Evolutionary conservation across 2,329 filamentous ascomycete species (phyloP).

Genomic region (Colletotrichum acutatum): DNA sequence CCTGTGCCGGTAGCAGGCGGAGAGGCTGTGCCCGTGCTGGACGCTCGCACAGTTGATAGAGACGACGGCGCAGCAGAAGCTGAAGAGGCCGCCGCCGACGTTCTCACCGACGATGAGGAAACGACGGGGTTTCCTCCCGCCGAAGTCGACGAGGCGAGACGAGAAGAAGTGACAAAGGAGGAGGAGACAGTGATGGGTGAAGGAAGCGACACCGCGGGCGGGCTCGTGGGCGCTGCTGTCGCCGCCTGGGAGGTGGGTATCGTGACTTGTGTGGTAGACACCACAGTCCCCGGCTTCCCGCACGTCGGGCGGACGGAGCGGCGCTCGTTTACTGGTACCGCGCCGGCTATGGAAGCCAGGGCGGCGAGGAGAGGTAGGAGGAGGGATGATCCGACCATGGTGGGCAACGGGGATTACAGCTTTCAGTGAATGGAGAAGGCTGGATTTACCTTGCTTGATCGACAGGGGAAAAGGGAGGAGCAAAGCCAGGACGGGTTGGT

Average conservation of each 20-base stretch:
- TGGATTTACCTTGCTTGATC: slow-evolving; percentile 1
- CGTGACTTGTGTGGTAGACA: slow-evolving; percentile 1
- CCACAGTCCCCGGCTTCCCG: neutral
- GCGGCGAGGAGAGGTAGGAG: slow-evolving; percentile 14
- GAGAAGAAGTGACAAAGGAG: neutral
- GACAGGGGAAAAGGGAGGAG: slow-evolving; percentile 6
- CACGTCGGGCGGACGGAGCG: neutral
- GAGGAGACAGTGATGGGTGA: neutral
- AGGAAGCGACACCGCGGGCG: neutral
- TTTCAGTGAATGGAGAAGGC: neutral
- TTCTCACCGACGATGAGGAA: neutral
- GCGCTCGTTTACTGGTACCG: slow-evolving; percentile 6
- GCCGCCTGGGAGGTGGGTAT: neutral
- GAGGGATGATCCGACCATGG: slow-evolving; percentile 12
- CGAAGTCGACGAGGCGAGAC: neutral
- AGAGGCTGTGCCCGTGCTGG: neutral
- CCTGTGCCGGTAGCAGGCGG: neutral
- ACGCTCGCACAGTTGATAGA: neutral
- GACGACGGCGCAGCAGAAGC: neutral
- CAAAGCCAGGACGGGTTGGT: neutral
- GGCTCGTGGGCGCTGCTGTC: neutral
- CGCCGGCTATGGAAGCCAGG: slow-evolving; percentile 18
- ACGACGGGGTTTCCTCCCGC: neutral
- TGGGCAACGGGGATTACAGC: neutral
- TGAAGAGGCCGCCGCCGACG: neutral